A percentile compares a stretch with the other conserved stretches of the same genome.
These are phyloP conservation scores for Syncephalis fuscata DNA, from an alignment of 371 early-diverging fungal species.

Conservation along the genomic window DNA sequence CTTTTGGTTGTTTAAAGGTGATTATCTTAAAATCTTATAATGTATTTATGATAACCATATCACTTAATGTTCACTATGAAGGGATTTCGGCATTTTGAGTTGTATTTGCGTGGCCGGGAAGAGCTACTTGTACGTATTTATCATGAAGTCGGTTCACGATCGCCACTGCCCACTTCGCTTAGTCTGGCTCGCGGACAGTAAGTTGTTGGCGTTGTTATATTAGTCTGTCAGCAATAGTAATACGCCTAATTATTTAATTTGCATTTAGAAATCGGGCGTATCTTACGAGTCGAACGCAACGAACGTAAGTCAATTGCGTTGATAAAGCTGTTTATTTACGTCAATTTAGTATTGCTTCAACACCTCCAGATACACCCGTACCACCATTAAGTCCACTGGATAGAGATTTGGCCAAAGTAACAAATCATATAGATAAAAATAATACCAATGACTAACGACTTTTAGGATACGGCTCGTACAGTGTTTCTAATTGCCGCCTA, in stretches of 20 bases:
- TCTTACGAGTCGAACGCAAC: background rate
- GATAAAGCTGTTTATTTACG: too few species aligned
- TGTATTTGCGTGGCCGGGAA: slow-evolving; percentile 53
- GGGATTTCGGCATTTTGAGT: slow-evolving; percentile 62
- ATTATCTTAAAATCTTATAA: background rate
- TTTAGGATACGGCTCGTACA: slow-evolving; percentile 24
- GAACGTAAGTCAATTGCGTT: background rate
- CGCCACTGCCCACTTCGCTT: slow-evolving; percentile 10
- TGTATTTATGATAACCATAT: slow-evolving; percentile 3
- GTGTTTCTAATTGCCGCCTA: slow-evolving; percentile 62
- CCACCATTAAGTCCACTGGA: slow-evolving; percentile 29
- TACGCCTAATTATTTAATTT: background rate
- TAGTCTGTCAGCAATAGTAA: slow-evolving; percentile 2
- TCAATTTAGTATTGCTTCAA: background rate
- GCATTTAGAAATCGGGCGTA: background rate
- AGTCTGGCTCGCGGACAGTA: slow-evolving; percentile 10
- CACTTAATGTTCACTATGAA: slow-evolving; percentile 10
- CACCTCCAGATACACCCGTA: slow-evolving; percentile 4
- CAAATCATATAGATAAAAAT: background rate
- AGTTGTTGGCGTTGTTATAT: slow-evolving; percentile 5
- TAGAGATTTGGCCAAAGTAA: slow-evolving; percentile 23
- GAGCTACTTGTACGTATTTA: slow-evolving; percentile 47
- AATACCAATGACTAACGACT: background rate
- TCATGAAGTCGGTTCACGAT: slow-evolving; percentile 10
- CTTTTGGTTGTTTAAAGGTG: slow-evolving; percentile 32